Evolutionary conservation across 768 basidiomycete species (phyloP), one percentile per base, ranked within the genome.

Genomic region (Lentinus tigrinus): DNA sequence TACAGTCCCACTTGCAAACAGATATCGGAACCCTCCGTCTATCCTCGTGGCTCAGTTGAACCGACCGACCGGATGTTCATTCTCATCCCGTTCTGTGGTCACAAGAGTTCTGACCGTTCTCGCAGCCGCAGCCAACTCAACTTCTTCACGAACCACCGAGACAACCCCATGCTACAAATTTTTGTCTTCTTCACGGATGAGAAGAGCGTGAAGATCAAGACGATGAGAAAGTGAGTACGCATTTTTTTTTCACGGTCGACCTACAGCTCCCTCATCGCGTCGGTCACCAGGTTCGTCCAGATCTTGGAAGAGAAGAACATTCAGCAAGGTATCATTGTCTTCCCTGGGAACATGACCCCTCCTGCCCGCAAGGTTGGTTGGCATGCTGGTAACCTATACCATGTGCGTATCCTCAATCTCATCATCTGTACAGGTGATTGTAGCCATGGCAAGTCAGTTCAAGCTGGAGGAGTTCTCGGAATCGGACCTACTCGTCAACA

Each of bases 131-230:
- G 81, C 66, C 85, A 87, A 63, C 82, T 99, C 66, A 93, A 93
- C 71, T 98, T 98, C 79, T 93, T 87, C 73, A 93, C 94, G 11
- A 87, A 89, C 63, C 84, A 85, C 16, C 77, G 78, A 57, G 75
- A 77, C 13, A 87, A 90, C 64, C 77, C 84, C 24, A 73, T 75
- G 9, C 88, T 94, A 66, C 89, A 91, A 72, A 92, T 99, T 67
- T 98, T 92, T 66, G 79, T 98, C 19, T 98, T 91, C 72, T 99
- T 96, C 74, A 87, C 93, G n/a, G 94, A 95, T 46, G 97, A 98
- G 74, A 84, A 79, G 72, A 93, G 92, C 67, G 97, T 98, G 7
- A 93, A 95, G 58, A 94, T 98, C 43, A 96, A 97, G 74, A 93
- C 95, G 3, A 98, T 98, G 93, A 81, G 95, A 77, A 96, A 94